Base-by-base conservation (phyloP, 768 basidiomycete genomes). In the Pleurotus cornucopiae region DNA sequence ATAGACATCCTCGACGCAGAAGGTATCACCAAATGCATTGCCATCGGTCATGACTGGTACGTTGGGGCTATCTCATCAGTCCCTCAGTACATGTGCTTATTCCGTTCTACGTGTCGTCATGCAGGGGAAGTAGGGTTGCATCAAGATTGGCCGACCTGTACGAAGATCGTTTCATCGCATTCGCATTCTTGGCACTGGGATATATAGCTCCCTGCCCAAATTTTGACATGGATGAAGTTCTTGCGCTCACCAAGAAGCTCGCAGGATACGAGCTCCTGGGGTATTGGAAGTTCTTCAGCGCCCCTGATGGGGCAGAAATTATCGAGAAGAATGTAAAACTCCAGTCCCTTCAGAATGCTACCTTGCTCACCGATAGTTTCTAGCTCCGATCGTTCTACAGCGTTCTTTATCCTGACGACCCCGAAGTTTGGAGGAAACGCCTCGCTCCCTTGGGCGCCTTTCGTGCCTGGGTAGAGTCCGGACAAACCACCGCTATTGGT, bases 41-140 rank as follows among this genome's bases (percentile, higher is more conserved):
- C 61, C 0, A 64, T 80, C 30, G 76, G 74, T 3, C 78, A 80
- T 57, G 77, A 79, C 57, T 78, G 75, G 76, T 74, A 30, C 43
- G 44, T 21, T n/a, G 41, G 16, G 55, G 26, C 21, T 12, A 20
- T 13, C 4, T 38, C 11, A 11, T 34, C 40, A 54, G 4, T 14
- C 16, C 23, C 23, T 23, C 23, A 5, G 23, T 3, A 23, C 23
- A 3, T 5, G 23, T 23, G 23, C 23, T 23, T 23, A 4, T 23
- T 23, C 46, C 9, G 3, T n/a, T 14, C 21, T n/a, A 21, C 34
- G 52, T 43, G 23, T 21, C 41, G 13, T 13, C 21, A 34, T 58
- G 6, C 55, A 78, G 79, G 77, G 79, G 79, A 3, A 60, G 64
- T 11, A 49, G 23, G 6, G 26, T 73, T n/a, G 57, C 64, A 5